Evolutionary conservation across 2,329 filamentous ascomycete species (phyloP), one percentile per base, ranked within the genome.

Genomic region (Parafenestella ontariensis): DNA sequence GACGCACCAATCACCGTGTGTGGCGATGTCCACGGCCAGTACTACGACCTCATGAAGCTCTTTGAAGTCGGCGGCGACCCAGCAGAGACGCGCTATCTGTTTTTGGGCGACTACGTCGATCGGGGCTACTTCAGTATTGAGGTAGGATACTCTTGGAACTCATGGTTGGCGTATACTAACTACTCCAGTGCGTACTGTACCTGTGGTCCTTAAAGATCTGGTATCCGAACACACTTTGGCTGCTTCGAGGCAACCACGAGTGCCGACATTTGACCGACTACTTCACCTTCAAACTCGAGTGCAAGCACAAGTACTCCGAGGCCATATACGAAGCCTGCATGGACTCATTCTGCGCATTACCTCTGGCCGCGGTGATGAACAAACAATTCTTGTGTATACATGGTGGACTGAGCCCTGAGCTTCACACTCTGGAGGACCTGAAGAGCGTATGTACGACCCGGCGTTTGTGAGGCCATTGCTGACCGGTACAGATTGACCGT

Each of bases 301-400:
- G 95, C 85, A 97, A 96, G 82, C 95, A 99, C 86, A 99, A 99
- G 79, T 99, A 99, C 80, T 96, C 92, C 29, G 95, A 98, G 80
- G 86, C 86, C 61, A 86, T 99, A 56, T 99, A 99, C 76, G 94
- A 99, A 72, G 94, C 95, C 52, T 98, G 95, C 81, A 96, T 97
- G 87, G 94, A 99, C 64, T 96, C 95, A 0, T 99, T 99, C 84
- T 99, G 95, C 81, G 85, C 89, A 61, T 82, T 99, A 61, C 95
- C 95, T 26, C 82, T 99, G 67, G 95, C 95, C 52, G 95, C 95
- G 24, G 89, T 99, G 65, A 99, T 99, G 95, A 99, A 99, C 86
- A 99, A 99, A 83, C 95, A 99, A 78, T 99, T 99, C 78, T 82
- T 99, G 65, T 99, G 95, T 76, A 98, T 99, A 68, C 95, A 99